phyloP scores from a whole-genome alignment of 257 asterid genomes.

The Ilex asprella region DNA sequence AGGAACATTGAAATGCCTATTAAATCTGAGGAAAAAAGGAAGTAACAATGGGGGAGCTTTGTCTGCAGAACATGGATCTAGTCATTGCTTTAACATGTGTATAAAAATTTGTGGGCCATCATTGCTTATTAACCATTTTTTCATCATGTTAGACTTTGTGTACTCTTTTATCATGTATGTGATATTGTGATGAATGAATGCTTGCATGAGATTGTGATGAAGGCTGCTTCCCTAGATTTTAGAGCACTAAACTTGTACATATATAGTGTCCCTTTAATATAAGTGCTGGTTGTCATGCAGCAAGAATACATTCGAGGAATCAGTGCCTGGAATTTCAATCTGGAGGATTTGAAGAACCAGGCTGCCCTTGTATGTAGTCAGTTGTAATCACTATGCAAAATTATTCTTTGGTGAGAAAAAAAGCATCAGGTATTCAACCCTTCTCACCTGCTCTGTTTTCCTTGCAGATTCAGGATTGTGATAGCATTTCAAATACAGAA shows the following conservation, averaged over 20 bases:
- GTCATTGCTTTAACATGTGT: too few relatives aligned
- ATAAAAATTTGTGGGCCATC: too few relatives aligned
- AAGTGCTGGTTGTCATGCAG: slow-evolving; percentile 35
- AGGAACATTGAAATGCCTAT: too few relatives aligned
- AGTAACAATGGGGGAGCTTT: too few relatives aligned
- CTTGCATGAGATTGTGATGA: neutral
- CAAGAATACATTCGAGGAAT: slow-evolving; percentile 96
- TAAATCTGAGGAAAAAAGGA: too few relatives aligned
- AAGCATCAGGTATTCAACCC: neutral
- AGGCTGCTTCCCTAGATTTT: too few relatives aligned
- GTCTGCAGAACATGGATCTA: too few relatives aligned
- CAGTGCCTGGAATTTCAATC: slow-evolving; percentile 95
- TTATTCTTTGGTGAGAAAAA: slow-evolving; percentile 3
- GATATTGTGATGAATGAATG: neutral
- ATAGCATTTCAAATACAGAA: slow-evolving; percentile 46
- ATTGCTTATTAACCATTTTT: too few relatives aligned
- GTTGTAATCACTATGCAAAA: slow-evolving; percentile 15
- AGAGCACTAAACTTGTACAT: too few relatives aligned
- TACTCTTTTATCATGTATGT: neutral
- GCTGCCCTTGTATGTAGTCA: slow-evolving; percentile 72
- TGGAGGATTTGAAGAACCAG: slow-evolving; percentile 90
- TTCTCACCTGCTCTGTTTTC: slow-evolving; percentile 13
- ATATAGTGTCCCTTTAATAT: too few relatives aligned
- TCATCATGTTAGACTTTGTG: too few relatives aligned
- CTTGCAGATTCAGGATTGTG: slow-evolving; percentile 75